Conservation (phyloP, 73 alveolate genomes). For the Stentor roeselii region DNA sequence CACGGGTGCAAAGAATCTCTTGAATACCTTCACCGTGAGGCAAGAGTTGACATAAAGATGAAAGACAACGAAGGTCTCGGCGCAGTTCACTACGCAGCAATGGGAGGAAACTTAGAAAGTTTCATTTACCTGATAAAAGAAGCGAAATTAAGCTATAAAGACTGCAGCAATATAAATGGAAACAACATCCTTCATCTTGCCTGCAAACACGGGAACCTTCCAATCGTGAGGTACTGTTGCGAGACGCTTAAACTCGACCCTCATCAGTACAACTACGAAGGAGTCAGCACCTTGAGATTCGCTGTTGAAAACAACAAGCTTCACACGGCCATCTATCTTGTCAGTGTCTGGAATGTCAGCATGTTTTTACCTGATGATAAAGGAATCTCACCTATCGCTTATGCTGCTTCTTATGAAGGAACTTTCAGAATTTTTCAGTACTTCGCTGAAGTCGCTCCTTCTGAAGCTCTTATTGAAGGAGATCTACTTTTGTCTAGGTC, state of each 20-base stretch:
- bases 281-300: not conserved
- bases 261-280: not conserved
- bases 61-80: not conserved
- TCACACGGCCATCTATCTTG: not conserved
- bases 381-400: conserved; percentile 17
- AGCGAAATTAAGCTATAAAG: conserved; percentile 2
- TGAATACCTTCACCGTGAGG: not conserved
- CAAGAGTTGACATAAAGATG: not conserved
- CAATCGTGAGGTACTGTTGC: not conserved
- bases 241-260: conserved; percentile 14
- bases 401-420: not conserved
- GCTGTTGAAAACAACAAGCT: not conserved
- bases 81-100: conserved; percentile 9
- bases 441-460: not conserved
- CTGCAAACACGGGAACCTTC: not conserved
- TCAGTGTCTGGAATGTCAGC: not conserved
- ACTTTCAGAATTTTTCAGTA: not conserved
- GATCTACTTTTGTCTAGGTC: conserved; percentile 6
- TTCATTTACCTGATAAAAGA: not conserved
- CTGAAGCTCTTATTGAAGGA: conserved; percentile 16
- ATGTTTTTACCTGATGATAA: conserved; percentile 9
- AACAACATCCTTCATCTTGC: not conserved
- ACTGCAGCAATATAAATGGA: not conserved
- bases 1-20: conserved; percentile 21
- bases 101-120: conserved; percentile 20